Evolutionary conservation across 129 eudicot genomes (phyloP).

Genomic region (Erigeron canadensis): DNA sequence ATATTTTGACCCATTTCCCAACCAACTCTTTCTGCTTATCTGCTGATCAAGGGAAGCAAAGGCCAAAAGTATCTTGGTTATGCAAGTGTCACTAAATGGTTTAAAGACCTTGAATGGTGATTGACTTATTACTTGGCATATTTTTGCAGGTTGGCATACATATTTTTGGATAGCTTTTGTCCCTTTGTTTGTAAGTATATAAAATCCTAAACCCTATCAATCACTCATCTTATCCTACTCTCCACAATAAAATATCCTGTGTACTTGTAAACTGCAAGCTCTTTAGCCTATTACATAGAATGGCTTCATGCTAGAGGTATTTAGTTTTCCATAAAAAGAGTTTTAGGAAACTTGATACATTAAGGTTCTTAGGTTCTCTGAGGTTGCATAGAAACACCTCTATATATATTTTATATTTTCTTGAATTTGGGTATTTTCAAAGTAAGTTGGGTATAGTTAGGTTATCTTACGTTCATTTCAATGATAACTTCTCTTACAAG

Average conservation of each 20-base stretch:
- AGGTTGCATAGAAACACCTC: not conserved
- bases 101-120: not conserved
- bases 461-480: not conserved
- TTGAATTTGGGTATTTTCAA: not conserved
- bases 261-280: not conserved
- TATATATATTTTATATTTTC: not conserved
- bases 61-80: not conserved
- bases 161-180: constrained; percentile 74
- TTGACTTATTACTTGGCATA: not conserved
- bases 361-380: not conserved
- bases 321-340: not conserved
- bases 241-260: not conserved
- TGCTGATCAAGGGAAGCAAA: not conserved
- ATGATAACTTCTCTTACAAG: not conserved
- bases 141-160: constrained; percentile 69
- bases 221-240: not conserved
- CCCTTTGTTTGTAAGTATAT: constrained; percentile 61
- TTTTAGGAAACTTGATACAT: not conserved
- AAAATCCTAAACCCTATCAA: not conserved
- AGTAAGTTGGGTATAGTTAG: not conserved
- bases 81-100: not conserved
- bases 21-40: no score
- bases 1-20: no score
- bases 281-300: not conserved
- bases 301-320: not conserved